Evolutionary conservation across 2,329 filamentous ascomycete genomes (phyloP), one percentile per base, ranked within the genome.

Genomic region (Penicillium sp.): DNA sequence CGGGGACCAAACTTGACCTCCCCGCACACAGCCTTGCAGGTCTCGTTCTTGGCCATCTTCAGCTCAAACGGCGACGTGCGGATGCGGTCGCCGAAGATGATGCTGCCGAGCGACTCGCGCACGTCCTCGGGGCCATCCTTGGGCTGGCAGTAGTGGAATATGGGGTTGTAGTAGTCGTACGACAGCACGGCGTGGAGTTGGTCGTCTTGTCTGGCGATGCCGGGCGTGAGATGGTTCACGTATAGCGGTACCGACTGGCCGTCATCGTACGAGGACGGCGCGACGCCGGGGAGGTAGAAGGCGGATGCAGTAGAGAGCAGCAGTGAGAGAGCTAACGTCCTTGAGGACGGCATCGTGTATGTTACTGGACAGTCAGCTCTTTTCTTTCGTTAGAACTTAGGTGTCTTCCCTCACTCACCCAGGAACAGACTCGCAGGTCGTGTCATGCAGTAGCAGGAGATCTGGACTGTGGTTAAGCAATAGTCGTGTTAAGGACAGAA

Each of bases 251-350:
- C 94, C 24, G 77, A 77, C 65, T 94, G 89, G 68, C 86, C 89
- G 52, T 79, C 77, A 66, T 89, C 85, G 79, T 99, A 99, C 56
- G 93, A 93, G 45, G 91, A 95, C 21, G 94, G 94, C 63, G 93
- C 92, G 65, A 97, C 91, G 64, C 94, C 94, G 38, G 93, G 94
- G 42, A 99, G 89, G 77, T 99, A 99, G 79, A 97, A 99, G 55
- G 91, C 90, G 2, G 85, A 81, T 14, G 70, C 74, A 3, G 66
- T 66, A 16, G 72, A 65, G 8, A 68, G 62, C 5, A 69, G 58
- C 11, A 73, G 60, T 11, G 64, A 63, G 21, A 75, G 46, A 26
- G 71, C 54, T n/a, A 64, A 61, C 8, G 64, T 57, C 55, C 65
- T 65, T 59, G 63, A 64, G 57, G 68, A 66, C 64, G 68, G 65